Base-by-base conservation (phyloP, 139 green algal genomes). In the Pedinophyceae sp. region DNA sequence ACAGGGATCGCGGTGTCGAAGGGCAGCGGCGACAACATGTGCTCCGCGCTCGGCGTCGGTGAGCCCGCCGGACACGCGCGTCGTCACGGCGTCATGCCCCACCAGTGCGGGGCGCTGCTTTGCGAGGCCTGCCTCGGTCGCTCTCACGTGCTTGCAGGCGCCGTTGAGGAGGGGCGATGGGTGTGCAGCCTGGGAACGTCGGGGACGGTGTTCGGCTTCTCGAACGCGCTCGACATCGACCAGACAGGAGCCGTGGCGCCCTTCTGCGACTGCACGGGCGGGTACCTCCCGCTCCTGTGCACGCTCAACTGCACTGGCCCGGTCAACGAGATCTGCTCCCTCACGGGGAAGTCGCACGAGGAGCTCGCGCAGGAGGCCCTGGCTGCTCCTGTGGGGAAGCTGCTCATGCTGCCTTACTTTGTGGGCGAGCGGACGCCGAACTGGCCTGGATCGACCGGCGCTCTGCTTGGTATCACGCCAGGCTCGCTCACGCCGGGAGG, bases 21-120 rank as follows among this genome's bases (percentile, higher is more conserved):
- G 2, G 86, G 86, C 30, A 78, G 80, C 25, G 85, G 85, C 3
- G 85, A 94, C 70, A 91, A 91, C 59, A 79, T 81, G 22, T 80
- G 79, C 67, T 84, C 73, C 49, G 82, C 77, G 2, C 65, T 92
- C 23, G 79, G 79, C 6, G 66, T 74, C 27, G 39, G 52, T 66
- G 30, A 20, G 50, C n/a, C n/a, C n/a, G n/a, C n/a, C n/a, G n/a
- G n/a, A n/a, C n/a, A n/a, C n/a, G n/a, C n/a, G n/a, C n/a, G n/a
- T n/a, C n/a, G n/a, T n/a, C n/a, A n/a, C n/a, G n/a, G n/a, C n/a
- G 15, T 15, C 34, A 45, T 45, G 13, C 34, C 15, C 34, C 34
- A 10, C 34, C 34, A n/a, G 34, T 45, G 10, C 34, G 13, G 13
- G 34, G 34, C 34, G 34, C 15, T 10, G 34, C 13, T 10, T 45